Conservation (phyloP, 176 grass and related monocot species). For the Avena eriantha region DNA sequence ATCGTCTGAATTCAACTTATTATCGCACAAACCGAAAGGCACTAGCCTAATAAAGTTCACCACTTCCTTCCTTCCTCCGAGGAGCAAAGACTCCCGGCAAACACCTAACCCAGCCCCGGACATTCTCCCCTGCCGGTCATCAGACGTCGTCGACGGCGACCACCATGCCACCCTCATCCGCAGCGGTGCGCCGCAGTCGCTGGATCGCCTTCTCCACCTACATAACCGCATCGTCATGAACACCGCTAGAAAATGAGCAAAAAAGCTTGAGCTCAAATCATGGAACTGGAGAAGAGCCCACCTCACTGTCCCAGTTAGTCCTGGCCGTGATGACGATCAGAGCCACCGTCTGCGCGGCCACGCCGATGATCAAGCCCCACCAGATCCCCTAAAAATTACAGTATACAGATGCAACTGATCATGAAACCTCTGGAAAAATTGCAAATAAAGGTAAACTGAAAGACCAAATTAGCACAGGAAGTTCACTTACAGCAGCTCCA, state of each 20-base stretch:
- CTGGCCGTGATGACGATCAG: conserved; percentile 74
- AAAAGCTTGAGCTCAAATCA: conserved; percentile 5
- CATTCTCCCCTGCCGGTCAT: background rate
- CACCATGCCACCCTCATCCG: conserved; percentile 25
- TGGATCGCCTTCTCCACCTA: conserved; percentile 49
- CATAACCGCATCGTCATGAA: background rate
- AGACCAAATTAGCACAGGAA: background rate
- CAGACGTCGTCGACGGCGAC: conserved; percentile 14
- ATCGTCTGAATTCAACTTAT: background rate
- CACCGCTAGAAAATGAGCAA: background rate
- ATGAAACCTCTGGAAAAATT: background rate
- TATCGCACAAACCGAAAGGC: background rate
- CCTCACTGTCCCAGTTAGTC: conserved; percentile 83
- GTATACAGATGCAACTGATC: background rate
- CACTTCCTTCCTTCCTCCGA: conserved; percentile 13
- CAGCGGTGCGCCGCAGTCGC: conserved; percentile 32
- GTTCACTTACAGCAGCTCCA: conserved; percentile 56
- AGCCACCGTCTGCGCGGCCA: conserved; percentile 58
- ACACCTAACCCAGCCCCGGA: background rate
- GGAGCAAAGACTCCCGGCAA: background rate
- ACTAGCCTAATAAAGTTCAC: background rate
- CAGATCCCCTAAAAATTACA: conserved; percentile 64
- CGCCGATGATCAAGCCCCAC: conserved; percentile 86
- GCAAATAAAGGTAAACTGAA: background rate
- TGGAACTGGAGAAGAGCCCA: conserved; percentile 16